These are phyloP conservation scores for Hypoxylon sp. DNA, from an alignment of 2,329 filamentous ascomycete genomes.

Conservation along the genomic window DNA sequence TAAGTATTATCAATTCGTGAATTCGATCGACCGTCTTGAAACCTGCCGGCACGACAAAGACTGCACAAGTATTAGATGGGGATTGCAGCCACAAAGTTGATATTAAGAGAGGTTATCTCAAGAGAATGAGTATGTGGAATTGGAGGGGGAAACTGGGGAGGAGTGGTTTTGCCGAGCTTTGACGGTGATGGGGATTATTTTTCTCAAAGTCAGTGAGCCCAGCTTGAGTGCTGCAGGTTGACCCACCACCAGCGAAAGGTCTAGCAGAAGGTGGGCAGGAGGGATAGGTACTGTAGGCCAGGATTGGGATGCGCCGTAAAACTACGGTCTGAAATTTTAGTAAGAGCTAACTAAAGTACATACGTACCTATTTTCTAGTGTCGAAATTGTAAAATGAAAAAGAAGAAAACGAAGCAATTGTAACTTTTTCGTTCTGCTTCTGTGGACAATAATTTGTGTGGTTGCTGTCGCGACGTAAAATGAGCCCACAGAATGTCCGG, in stretches of 20 bases:
- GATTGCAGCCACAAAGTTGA: slow-evolving; percentile 26
- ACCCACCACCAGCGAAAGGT: slow-evolving; percentile 26
- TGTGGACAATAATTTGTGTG: slow-evolving; percentile 21
- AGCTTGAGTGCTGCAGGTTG: slow-evolving; percentile 30
- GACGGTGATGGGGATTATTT: slow-evolving; percentile 42
- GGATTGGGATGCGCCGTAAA: slow-evolving; percentile 25
- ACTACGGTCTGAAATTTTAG: slow-evolving; percentile 5
- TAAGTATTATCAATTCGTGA: slow-evolving; percentile 19
- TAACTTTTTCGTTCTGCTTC: slow-evolving; percentile 21
- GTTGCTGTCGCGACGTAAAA: slow-evolving; percentile 42
- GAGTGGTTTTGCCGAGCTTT: slow-evolving; percentile 31
- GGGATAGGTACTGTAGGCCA: slow-evolving; percentile 13
- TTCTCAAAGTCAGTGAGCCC: slow-evolving; percentile 32
- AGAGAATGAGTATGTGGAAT: slow-evolving; percentile 21
- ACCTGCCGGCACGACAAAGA: slow-evolving; percentile 22
- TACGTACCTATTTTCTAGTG: slow-evolving; percentile 28
- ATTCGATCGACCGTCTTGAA: slow-evolving; percentile 30
- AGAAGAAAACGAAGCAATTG: slow-evolving; percentile 8
- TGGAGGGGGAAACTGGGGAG: slow-evolving; percentile 17
- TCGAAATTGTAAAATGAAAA: slow-evolving; percentile 17
- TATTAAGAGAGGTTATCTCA: slow-evolving; percentile 23
- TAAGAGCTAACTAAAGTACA: slow-evolving; percentile 3
- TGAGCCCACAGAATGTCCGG: slow-evolving; percentile 41
- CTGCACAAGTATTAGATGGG: slow-evolving; percentile 37
- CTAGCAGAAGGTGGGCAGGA: slow-evolving; percentile 32